Evolutionary conservation across 2,329 filamentous ascomycete species (phyloP).

Genomic region (Pseudogymnoascus sp.): DNA sequence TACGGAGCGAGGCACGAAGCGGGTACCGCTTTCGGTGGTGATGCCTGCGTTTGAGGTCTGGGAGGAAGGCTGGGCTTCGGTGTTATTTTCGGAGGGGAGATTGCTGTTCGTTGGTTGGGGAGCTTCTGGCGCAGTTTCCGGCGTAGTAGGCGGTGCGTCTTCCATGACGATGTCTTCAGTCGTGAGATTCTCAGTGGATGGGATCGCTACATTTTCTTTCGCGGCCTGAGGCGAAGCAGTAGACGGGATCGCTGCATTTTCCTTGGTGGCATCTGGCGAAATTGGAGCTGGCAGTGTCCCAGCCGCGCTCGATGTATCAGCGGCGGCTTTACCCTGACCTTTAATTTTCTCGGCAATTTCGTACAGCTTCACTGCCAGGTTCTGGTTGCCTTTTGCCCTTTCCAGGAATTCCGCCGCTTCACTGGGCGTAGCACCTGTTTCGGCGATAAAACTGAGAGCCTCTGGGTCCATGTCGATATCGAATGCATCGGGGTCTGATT

Average conservation of each 20-base stretch:
- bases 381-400: not conserved
- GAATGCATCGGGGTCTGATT: not conserved
- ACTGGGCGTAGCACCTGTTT: not conserved
- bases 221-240: not conserved
- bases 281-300: not conserved
- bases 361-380: not conserved
- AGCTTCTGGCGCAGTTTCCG: not conserved
- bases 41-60: conserved; percentile 52
- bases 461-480: not conserved
- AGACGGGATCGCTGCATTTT: not conserved
- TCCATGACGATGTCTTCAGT: not conserved
- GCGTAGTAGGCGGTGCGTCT: not conserved
- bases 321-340: not conserved
- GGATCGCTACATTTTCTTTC: not conserved
- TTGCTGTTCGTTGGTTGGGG: not conserved
- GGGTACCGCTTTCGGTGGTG: conserved; percentile 64
- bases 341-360: not conserved
- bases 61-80: not conserved
- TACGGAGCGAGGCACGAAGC: conserved; percentile 75
- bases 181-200: not conserved
- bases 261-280: not conserved
- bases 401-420: not conserved
- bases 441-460: not conserved
- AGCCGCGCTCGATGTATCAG: not conserved
- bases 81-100: not conserved